Conservation (phyloP, 2,329 filamentous ascomycete genomes). For the Chaetomiaceae sp. region DNA sequence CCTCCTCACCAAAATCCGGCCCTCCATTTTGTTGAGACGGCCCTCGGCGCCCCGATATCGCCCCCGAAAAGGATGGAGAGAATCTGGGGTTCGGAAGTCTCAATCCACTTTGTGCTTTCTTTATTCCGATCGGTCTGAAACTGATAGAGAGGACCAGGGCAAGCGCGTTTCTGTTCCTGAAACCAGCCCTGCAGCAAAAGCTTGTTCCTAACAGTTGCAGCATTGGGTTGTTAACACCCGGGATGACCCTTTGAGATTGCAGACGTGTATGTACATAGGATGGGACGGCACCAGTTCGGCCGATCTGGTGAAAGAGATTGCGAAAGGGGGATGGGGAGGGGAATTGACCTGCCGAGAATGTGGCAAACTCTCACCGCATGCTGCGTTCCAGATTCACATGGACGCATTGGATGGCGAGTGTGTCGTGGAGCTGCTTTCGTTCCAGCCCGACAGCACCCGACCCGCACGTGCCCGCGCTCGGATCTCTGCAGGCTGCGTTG, state of each 20-base stretch:
- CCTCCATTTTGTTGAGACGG: constrained; percentile 17
- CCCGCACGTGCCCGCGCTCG: background rate
- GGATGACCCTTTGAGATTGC: no score
- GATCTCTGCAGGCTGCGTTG: background rate
- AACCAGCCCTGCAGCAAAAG: background rate
- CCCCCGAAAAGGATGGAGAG: background rate
- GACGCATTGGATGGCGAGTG: background rate
- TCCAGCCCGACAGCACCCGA: constrained; percentile 6
- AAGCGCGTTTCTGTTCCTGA: background rate
- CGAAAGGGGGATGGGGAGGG: no score
- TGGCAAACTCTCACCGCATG: background rate
- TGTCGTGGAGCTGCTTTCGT: background rate
- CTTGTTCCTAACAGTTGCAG: background rate
- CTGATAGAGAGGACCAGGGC: background rate
- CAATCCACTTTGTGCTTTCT: background rate
- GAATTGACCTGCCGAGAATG: background rate
- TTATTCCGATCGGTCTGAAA: background rate
- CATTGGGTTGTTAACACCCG: background rate
- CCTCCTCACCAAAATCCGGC: constrained; percentile 15
- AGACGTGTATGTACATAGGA: no score
- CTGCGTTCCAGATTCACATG: background rate
- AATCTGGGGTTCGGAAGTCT: background rate
- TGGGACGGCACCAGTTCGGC: no score
- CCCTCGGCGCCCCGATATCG: constrained; percentile 11
- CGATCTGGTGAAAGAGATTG: no score